Conservation (phyloP, 371 early-diverging fungal genomes). For the Actinomucor elegans region DNA sequence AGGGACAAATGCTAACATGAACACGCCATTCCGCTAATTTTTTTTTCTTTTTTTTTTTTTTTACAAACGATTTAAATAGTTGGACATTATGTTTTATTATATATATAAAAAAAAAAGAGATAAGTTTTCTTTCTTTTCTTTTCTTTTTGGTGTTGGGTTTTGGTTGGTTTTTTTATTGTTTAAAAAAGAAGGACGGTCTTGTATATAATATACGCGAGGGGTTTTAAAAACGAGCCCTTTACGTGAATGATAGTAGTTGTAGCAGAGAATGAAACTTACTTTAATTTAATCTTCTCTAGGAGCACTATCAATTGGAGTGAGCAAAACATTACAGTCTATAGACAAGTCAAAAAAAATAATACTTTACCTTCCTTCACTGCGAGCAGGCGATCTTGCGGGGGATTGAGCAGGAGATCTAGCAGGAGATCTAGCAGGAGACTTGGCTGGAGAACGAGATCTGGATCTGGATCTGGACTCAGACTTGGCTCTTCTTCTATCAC, state of each 20-base stretch:
- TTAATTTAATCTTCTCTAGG: slow-evolving; percentile 22
- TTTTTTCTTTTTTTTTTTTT: too few relatives aligned
- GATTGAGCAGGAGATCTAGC: slow-evolving; percentile 24
- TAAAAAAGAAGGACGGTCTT: too few relatives aligned
- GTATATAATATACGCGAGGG: too few relatives aligned
- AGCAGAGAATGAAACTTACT: background rate
- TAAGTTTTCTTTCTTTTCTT: slow-evolving; percentile 1
- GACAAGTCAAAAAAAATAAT: background rate
- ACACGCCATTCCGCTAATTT: background rate
- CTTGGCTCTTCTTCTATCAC: slow-evolving; percentile 10
- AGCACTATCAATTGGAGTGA: slow-evolving; percentile 6
- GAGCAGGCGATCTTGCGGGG: slow-evolving; percentile 25
- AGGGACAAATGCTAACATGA: background rate
- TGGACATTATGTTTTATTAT: slow-evolving; percentile 9
- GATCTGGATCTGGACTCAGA: slow-evolving; percentile 27
- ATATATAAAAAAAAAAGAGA: background rate
- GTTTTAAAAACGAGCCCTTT: too few relatives aligned
- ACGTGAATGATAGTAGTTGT: too few relatives aligned
- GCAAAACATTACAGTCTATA: background rate
- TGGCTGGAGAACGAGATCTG: slow-evolving; percentile 49
- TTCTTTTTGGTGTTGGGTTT: too few relatives aligned
- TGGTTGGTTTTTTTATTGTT: background rate
- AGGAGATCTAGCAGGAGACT: slow-evolving; percentile 15
- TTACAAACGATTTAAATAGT: slow-evolving; percentile 24
- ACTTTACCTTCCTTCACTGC: slow-evolving; percentile 27